Evolutionary conservation across 2,329 filamentous ascomycete species (phyloP).

Genomic region (Curvularia hawaiiensis): DNA sequence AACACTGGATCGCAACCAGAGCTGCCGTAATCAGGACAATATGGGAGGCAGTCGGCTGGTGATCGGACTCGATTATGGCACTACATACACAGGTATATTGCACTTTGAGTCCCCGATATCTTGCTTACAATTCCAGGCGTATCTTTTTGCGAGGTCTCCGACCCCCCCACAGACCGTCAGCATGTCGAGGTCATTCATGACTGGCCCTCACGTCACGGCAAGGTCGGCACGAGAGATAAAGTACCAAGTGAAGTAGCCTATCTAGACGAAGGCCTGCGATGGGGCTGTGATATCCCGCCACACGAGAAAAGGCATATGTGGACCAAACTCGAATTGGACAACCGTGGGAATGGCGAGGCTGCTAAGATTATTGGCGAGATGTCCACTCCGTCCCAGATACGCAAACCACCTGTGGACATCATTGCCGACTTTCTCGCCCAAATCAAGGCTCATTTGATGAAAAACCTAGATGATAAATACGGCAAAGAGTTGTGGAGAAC

Average conservation of each 20-base stretch:
- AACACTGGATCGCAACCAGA: neutral
- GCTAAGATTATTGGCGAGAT: slow-evolving; percentile 25
- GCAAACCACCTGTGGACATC: slow-evolving; percentile 30
- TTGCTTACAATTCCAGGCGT: slow-evolving; percentile 27
- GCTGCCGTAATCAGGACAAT: neutral
- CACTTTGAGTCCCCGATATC: neutral
- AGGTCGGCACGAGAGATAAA: slow-evolving; percentile 38
- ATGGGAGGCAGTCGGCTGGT: slow-evolving; percentile 11
- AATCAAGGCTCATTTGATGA: slow-evolving; percentile 27
- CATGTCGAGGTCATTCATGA: slow-evolving; percentile 31
- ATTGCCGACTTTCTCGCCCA: slow-evolving; percentile 36
- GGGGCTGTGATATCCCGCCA: slow-evolving; percentile 15
- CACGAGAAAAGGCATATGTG: slow-evolving; percentile 37
- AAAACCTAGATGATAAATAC: slow-evolving; percentile 29
- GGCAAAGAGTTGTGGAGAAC: slow-evolving; percentile 25
- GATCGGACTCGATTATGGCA: slow-evolving; percentile 31
- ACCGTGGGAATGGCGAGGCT: slow-evolving; percentile 17
- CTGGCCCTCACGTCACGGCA: slow-evolving; percentile 33
- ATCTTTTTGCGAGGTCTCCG: slow-evolving; percentile 36
- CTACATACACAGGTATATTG: slow-evolving; percentile 27
- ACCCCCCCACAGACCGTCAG: slow-evolving; percentile 6
- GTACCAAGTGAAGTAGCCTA: slow-evolving; percentile 35
- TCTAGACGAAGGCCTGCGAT: neutral
- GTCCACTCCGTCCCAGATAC: neutral
- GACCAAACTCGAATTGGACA: slow-evolving; percentile 40